Base-by-base conservation (phyloP, 148 eudicot species). In the Heliosperma pusillum region DNA sequence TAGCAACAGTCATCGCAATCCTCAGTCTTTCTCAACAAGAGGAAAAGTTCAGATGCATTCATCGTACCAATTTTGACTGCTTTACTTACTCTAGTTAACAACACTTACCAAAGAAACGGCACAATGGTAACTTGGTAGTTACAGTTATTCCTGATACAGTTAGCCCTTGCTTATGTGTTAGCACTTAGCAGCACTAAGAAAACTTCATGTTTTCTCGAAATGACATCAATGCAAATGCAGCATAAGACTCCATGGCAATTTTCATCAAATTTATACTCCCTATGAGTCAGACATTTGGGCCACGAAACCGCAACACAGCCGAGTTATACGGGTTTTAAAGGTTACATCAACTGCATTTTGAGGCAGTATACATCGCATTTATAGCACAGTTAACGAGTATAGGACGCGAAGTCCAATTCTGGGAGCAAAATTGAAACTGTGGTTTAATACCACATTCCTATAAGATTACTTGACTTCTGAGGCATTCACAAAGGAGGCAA, bases 191-290 rank as follows among this genome's bases (percentile, higher is more conserved):
- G 44, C 44, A 30, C 11, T 1, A 67, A 4, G n/a, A 66, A 30
- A 66, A n/a, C 21, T n/a, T 36, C 71, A 67, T 40, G 55, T 67
- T 40, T 67, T 22, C 1, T 40, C 45, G 71, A 22, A 20, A 67
- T 67, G 68, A 29, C 21, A 64, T 16, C 42, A 64, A 27, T 64
- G 8, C 55, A 67, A 67, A 40, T 42, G 29, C 7, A 42, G 11
- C 53, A 67, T 40, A 22, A 5, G 45, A 65, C 8, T 42, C 15
- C 53, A 42, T 20, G 53, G 53, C 13, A 15, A 15, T 50, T 50
- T 22, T 21, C 33, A 45, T 45, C n/a, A 25, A 45, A 12, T 47
- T 64, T 16, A 3, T 25, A 12, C 30, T 62, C 26, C 5, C 20
- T 21, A 42, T 42, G 56, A 10, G 55, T 13, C 53, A 3, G 15